phyloP scores from a whole-genome alignment of 306 rosid species.

The Trifolium fragiferum region DNA sequence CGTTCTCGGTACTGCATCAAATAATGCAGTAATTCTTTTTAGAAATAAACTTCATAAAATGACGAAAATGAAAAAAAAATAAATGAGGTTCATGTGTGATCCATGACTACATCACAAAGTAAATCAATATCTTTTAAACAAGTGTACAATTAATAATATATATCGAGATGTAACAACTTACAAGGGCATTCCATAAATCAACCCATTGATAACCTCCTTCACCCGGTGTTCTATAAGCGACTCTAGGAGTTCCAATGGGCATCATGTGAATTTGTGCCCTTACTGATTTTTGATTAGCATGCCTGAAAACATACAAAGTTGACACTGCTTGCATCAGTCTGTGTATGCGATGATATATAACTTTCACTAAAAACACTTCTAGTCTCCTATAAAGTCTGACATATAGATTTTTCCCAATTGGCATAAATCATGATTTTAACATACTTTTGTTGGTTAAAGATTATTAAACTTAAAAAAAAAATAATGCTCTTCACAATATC shows the following conservation, averaged over 20 bases:
- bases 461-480: neutral
- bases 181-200: constrained; percentile 98
- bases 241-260: constrained; percentile 95
- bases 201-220: constrained; percentile 96
- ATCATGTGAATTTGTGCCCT: constrained; percentile 77
- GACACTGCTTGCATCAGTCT: constrained; percentile 35
- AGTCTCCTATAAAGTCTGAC: neutral
- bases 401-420: neutral
- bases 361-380: constrained; percentile 3
- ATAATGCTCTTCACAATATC: constrained; percentile 8
- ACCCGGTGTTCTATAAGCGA: constrained; percentile 86
- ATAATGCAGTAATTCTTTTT: constrained; percentile 32
- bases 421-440: constrained; percentile 20
- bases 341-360: constrained; percentile 21
- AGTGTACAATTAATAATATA: constrained; percentile 4
- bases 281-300: constrained; percentile 53
- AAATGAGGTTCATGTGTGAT: constrained; percentile 23
- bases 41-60: constrained; percentile 34
- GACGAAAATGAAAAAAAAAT: constrained; percentile 24
- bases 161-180: constrained; percentile 53
- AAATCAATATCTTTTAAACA: constrained; percentile 25
- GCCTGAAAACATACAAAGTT: constrained; percentile 52
- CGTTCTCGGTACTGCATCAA: constrained; percentile 92
- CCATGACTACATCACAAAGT: constrained; percentile 20
- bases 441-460: constrained; percentile 17